Percentiles rank a stretch among this genome's conserved stretches.
Evolutionary conservation across 306 rosid genomes (phyloP).

Genomic region (Vachellia pachyceras): DNA sequence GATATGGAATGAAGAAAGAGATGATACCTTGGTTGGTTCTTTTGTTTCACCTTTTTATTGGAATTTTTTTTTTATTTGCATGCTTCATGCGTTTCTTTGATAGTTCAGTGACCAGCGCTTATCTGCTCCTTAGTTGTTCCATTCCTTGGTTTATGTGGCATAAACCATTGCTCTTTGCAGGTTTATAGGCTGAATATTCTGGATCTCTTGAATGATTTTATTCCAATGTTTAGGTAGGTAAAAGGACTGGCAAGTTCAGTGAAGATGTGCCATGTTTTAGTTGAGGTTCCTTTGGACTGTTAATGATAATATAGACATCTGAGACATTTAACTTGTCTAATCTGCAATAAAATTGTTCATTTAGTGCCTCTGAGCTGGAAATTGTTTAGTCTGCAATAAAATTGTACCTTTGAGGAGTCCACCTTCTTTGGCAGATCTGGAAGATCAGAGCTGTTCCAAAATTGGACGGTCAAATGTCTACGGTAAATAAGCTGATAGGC

Average conservation of each 20-base stretch:
- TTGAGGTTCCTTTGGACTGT: constrained; percentile 1
- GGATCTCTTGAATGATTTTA: neutral
- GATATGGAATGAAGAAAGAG: constrained; percentile 86
- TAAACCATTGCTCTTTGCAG: neutral
- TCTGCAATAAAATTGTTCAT: neutral
- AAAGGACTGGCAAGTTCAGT: neutral
- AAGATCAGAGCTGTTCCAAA: too few relatives aligned
- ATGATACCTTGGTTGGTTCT: constrained; percentile 76
- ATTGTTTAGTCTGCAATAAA: too few relatives aligned
- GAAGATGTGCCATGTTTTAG: neutral
- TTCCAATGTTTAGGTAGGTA: neutral
- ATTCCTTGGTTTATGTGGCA: neutral
- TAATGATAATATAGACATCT: neutral
- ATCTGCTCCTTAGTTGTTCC: neutral
- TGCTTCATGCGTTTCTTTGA: constrained; percentile 32
- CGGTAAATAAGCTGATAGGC: too few relatives aligned
- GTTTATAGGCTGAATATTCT: neutral
- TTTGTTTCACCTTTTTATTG: constrained; percentile 35
- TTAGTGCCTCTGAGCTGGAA: too few relatives aligned
- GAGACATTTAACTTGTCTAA: neutral
- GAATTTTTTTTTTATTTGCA: constrained; percentile 28
- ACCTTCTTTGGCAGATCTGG: too few relatives aligned
- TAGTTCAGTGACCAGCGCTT: neutral
- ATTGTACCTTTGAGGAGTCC: too few relatives aligned
- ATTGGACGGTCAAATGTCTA: too few relatives aligned